Evolutionary conservation across 2,329 filamentous ascomycete genomes (phyloP), one percentile per base, ranked within the genome.

Genomic region (Alternaria hordeiaustralica): DNA sequence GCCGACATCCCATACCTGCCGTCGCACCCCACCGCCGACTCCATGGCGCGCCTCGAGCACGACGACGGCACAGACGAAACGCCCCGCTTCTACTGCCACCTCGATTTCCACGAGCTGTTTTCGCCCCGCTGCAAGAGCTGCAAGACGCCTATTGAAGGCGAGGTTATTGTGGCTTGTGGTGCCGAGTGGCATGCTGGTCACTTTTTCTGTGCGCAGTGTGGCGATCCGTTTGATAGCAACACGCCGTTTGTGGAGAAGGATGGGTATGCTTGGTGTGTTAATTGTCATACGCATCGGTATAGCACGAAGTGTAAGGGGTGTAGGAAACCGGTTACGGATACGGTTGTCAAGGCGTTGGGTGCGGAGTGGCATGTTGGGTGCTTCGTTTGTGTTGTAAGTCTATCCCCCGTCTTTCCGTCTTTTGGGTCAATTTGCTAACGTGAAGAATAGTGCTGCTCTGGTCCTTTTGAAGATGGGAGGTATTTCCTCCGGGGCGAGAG

Each of bases 171-270:
- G 13, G 96, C 96, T 2, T 93, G 97, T 60, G 96, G 96, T 1
- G 88, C 90, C n/a, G 94, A 97, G 81, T 99, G 93, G 92, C 96
- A 99, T 79, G 92, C 92, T 57, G 96, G 96, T 0, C 96, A 99
- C 82, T 99, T 99, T 83, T 99, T 99, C 87, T 99, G 96, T 77
- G 96, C 96, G 45, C 94, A 99, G 84, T 99, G 96, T 78, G 96
- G 96, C 70, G 95, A 99, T 82, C 88, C 88, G 1, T 90, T 90
- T 69, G 85, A 87, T 66, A 80, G 83, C 0, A 79, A 78, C 4
- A 90, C 85, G 10, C 95, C 96, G 0, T 99, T 99, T 78, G 93
- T 99, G 59, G 96, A 99, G 79, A 97, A 97, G 81, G 95, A 98
- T 71, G 95, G 95, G 10, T 98, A 97, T 80, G 96, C 96, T 6